Evolutionary conservation across 306 rosid species (phyloP), one percentile per base, ranked within the genome.

Genomic region (Glycine tomentella): DNA sequence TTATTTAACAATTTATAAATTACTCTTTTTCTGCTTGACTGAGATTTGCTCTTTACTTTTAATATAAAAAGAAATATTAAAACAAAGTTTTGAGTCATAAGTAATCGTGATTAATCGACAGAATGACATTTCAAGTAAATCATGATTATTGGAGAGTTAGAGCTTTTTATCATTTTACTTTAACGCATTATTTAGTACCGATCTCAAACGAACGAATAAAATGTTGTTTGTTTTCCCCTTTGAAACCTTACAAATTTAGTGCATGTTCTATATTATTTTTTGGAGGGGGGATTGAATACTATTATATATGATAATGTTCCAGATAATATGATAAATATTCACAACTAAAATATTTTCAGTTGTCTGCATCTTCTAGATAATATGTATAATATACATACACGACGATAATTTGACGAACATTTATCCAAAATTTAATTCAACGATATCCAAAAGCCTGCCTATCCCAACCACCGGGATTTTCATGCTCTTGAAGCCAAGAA

Each of bases 391-490:
- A 25, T 25, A 25, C 31, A 33, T 4, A 73, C 16, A 64, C 16
- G 25, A 5, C 4, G 44, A 38, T 38, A 38, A 8, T 20, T 63
- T 40, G 64, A 66, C 7, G 17, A 16, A 45, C 68, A 44, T 72
- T 69, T 55, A 42, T 79, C 49, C 64, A 69, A 33, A 82, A 49
- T 76, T 59, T 74, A 52, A 71, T 38, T 58, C 61, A 25, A 9
- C 8, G 20, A 81, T 69, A 46, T 61, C 15, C 80, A 62, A 65
- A 77, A 34, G 7, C 64, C 57, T 51, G 49, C 53, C 5, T 38
- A 38, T 38, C 44, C 44, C 42, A 38, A 4, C 44, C 44, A 38
- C 7, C 44, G 3, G 44, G 44, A 38, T 38, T 38, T 25, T 38
- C 40, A 38, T 20, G 25, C 55, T 53, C 34, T 3, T 62, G 57